These are phyloP conservation scores for Talaromyces sp. DNA, from an alignment of 2,329 filamentous ascomycete genomes.

Conservation along the genomic window DNA sequence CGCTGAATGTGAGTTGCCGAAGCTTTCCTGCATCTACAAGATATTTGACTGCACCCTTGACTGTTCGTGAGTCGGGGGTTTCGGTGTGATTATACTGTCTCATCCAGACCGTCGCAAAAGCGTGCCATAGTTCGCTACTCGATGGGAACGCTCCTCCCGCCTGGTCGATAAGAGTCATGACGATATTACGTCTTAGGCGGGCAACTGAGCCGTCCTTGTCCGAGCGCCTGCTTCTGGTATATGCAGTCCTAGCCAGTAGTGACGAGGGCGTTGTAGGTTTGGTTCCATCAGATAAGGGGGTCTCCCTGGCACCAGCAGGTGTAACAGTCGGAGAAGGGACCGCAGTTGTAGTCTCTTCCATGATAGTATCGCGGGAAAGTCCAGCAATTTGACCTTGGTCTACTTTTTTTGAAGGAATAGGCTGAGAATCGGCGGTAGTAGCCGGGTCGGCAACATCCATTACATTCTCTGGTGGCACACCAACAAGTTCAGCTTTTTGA, in stretches of 20 bases:
- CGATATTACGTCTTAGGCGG: slow-evolving; percentile 43
- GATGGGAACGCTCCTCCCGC: slow-evolving; percentile 52
- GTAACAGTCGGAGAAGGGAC: background rate
- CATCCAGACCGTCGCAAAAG: slow-evolving; percentile 50
- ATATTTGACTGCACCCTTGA: slow-evolving; percentile 45
- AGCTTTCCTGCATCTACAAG: slow-evolving; percentile 47
- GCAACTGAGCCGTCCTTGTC: slow-evolving; percentile 39
- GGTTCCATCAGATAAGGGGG: background rate
- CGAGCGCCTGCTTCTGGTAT: slow-evolving; percentile 11
- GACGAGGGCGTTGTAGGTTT: background rate
- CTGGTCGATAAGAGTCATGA: slow-evolving; percentile 49
- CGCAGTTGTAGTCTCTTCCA: background rate
- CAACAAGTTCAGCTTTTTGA: background rate
- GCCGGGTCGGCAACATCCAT: background rate
- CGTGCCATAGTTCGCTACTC: slow-evolving; percentile 49
- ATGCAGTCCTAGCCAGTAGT: background rate
- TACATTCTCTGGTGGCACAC: background rate
- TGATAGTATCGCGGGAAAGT: background rate
- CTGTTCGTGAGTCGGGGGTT: slow-evolving; percentile 48
- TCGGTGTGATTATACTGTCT: slow-evolving; percentile 34
- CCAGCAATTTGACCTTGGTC: background rate
- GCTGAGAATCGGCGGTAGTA: background rate
- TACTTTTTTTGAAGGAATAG: background rate
- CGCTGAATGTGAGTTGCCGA: slow-evolving; percentile 48
- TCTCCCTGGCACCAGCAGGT: background rate